Conservation (phyloP, 805 yeast species). For the Hemisphaericaspora nanyangensis region DNA sequence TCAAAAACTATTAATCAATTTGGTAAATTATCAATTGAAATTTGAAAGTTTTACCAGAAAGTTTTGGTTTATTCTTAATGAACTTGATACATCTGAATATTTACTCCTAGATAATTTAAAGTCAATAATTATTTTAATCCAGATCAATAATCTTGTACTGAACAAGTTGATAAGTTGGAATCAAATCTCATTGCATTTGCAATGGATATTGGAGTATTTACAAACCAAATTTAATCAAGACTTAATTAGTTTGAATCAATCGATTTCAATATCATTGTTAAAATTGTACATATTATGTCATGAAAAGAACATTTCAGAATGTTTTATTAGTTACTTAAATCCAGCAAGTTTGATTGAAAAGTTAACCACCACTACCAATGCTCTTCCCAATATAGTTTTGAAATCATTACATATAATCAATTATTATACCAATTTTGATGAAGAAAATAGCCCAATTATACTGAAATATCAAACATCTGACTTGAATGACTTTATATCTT, state of each 20-base stretch:
- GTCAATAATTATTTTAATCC: constrained; percentile 27
- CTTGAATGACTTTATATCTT: constrained; percentile 3
- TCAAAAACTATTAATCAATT: constrained; percentile 21
- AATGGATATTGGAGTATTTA: constrained; percentile 23
- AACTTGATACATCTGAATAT: constrained; percentile 1
- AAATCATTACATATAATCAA: constrained; percentile 22
- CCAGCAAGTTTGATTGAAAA: constrained; percentile 8
- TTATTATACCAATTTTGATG: constrained; percentile 13
- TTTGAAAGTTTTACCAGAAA: constrained; percentile 29
- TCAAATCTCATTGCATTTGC: constrained; percentile 20
- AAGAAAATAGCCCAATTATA: neutral
- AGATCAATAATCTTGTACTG: constrained; percentile 24
- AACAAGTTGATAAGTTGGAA: constrained; percentile 23
- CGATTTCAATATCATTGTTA: constrained; percentile 20
- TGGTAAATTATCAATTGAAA: constrained; percentile 18
- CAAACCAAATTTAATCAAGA: neutral
- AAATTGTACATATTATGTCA: constrained; percentile 21
- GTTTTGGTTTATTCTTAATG: constrained; percentile 24
- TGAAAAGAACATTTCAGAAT: constrained; percentile 15
- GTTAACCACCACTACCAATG: neutral
- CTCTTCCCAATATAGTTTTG: constrained; percentile 13
- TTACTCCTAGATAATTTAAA: constrained; percentile 19
- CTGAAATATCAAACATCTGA: constrained; percentile 3
- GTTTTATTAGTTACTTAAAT: constrained; percentile 17
- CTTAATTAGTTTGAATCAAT: constrained; percentile 9